These are phyloP conservation scores for Penicillium goetzii DNA, from an alignment of 495 filamentous ascomycete species.

Conservation along the genomic window DNA sequence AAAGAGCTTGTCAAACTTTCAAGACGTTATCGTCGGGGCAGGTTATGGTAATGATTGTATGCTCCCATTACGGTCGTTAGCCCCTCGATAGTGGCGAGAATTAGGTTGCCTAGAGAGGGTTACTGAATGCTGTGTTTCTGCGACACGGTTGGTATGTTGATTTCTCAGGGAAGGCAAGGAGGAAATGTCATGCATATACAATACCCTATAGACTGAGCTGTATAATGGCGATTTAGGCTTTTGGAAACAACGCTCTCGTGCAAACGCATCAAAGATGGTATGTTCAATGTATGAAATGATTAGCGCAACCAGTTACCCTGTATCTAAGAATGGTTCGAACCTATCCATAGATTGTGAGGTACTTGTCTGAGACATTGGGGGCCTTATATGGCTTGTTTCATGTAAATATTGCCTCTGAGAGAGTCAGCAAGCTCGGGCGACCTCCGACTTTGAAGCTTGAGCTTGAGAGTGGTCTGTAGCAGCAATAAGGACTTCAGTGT, in stretches of 20 bases:
- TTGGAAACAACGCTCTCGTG: not conserved
- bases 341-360: not conserved
- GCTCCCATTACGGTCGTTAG: not conserved
- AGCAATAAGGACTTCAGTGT: not conserved
- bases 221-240: not conserved
- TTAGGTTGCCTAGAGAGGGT: slow-evolving; percentile 16
- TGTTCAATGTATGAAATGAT: not conserved
- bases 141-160: slow-evolving; percentile 26
- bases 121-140: slow-evolving; percentile 17
- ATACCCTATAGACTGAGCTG: not conserved
- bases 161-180: slow-evolving; percentile 7
- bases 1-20: not conserved
- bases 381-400: not conserved
- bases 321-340: not conserved
- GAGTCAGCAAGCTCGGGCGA: not conserved
- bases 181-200: not conserved
- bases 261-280: not conserved
- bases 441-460: not conserved
- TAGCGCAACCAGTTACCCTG: not conserved
- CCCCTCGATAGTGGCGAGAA: slow-evolving; percentile 34
- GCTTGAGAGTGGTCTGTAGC: too few species aligned
- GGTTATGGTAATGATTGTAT: not conserved
- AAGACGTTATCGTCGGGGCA: not conserved
- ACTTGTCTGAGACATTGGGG: not conserved
- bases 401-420: not conserved